Base-by-base conservation (phyloP, 208 protist species). In the Blastocrithidia nonstop region DNA sequence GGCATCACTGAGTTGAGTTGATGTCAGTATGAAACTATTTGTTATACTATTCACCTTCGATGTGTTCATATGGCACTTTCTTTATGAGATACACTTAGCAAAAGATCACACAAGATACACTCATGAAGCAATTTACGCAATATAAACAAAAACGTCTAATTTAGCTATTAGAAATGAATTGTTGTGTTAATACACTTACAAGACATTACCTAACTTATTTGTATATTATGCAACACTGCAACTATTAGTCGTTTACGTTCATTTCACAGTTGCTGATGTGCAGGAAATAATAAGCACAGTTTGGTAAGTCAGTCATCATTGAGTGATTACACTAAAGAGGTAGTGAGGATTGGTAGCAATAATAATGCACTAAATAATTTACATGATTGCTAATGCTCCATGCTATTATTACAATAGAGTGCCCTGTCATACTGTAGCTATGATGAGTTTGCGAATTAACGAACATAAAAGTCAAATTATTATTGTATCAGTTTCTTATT, bases 51-150 rank as follows among this genome's bases (percentile, higher is more conserved):
- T 66, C 68, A 76, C 23, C 46, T 48, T n/a, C 74, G 69, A 45
- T 76, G 38, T 31, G 63, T 53, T 70, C 74, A 84, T 20, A 84
- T 37, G 1, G 46, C 47, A n/a, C 66, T 61, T 1, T 43, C 31
- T 33, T 84, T 84, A 15, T 61, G 43, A 27, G 46, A 27, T 11
- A 53, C 44, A 49, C 59, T 73, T 2, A 84, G 26, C 1, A 79
- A 28, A 9, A 84, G 56, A 15, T 71, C 63, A 1, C 57, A 46
- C 6, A 84, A 43, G 17, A 73, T 31, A 11, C 61, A 25, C 26
- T 79, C 74, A 31, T 64, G 48, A 15, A 84, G 5, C n/a, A 59
- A 44, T 0, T 37, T 13, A n/a, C 25, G 29, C 28, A 51, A 4
- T 36, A 35, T n/a, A 11, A n/a, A 11, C 11, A 15, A 11, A n/a